Percentiles rank a stretch among this genome's conserved stretches.
phyloP scores from a whole-genome alignment of 2,329 filamentous ascomycete species.

The Colletotrichum cereale region DNA sequence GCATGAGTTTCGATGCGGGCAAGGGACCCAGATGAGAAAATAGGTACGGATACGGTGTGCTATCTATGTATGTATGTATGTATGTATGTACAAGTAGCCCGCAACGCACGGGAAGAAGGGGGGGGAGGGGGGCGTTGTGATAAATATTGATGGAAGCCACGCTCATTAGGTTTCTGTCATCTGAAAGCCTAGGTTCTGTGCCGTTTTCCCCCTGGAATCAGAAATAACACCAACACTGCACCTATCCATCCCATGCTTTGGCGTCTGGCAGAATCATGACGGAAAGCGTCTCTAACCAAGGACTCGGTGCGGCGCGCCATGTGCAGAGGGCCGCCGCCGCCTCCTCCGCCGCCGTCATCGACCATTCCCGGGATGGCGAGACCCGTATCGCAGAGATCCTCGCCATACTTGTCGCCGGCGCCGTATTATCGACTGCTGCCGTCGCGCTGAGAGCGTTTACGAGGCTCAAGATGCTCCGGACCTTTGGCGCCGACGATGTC shows the following conservation, averaged over 20 bases:
- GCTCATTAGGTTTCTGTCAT: not conserved
- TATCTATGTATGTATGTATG: too few relatives aligned
- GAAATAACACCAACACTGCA: not conserved
- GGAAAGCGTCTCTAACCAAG: not conserved
- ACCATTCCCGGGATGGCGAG: slow-evolving; percentile 43
- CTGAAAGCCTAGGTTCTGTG: not conserved
- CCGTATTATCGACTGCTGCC: slow-evolving; percentile 41
- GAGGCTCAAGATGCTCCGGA: slow-evolving; percentile 42
- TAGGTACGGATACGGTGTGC: too few relatives aligned
- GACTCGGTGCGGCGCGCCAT: not conserved
- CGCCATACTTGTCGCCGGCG: slow-evolving; percentile 43
- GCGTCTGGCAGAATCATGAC: not conserved
- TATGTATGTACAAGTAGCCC: too few relatives aligned
- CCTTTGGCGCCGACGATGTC: slow-evolving; percentile 44
- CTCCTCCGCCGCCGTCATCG: slow-evolving; percentile 10
- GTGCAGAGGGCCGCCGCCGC: slow-evolving; percentile 8
- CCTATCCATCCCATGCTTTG: not conserved
- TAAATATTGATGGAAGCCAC: not conserved
- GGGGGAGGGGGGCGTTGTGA: not conserved
- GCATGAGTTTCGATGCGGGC: not conserved
- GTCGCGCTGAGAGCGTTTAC: slow-evolving; percentile 44
- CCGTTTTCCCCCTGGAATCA: not conserved
- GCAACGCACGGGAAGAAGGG: too few relatives aligned
- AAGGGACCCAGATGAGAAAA: not conserved
- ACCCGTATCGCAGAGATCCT: slow-evolving; percentile 42